Evolutionary conservation across 2,329 filamentous ascomycete species (phyloP).

Genomic region (Drechmeria coniospora): DNA sequence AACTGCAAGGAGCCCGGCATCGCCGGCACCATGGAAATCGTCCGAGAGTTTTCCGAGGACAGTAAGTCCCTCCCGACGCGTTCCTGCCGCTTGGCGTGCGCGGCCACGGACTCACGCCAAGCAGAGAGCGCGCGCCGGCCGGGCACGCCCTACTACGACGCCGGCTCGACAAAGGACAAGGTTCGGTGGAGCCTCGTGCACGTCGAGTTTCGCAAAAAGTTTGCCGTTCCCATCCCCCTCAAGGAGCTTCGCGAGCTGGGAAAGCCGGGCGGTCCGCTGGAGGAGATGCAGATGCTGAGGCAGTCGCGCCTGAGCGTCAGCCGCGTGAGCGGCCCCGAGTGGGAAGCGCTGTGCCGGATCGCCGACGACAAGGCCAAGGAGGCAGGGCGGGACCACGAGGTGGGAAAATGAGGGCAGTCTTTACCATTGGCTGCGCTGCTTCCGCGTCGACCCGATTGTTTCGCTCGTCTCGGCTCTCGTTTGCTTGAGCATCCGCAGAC

Average conservation of each 20-base stretch:
- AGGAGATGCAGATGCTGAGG: conserved; percentile 70
- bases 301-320: conserved; percentile 72
- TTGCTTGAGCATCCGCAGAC: too few species aligned
- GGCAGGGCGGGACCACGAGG: conserved; percentile 22
- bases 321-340: conserved; percentile 48
- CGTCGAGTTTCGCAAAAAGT: conserved; percentile 75
- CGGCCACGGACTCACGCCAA: not conserved
- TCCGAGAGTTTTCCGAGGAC: conserved; percentile 69
- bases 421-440: too few species aligned
- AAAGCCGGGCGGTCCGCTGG: conserved; percentile 38
- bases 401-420: conserved; percentile 1
- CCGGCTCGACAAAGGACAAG: conserved; percentile 43
- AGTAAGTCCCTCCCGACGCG: conserved; percentile 27
- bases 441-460: too few species aligned
- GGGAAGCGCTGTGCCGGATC: conserved; percentile 43
- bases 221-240: conserved; percentile 53
- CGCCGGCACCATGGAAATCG: conserved; percentile 78
- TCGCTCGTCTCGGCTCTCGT: too few species aligned
- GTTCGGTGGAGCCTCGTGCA: conserved; percentile 74
- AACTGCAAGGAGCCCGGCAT: conserved; percentile 85
- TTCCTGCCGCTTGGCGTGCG: not conserved
- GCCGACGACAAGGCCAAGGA: conserved; percentile 27
- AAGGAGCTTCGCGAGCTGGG: conserved; percentile 54
- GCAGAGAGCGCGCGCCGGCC: conserved; percentile 17
- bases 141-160: conserved; percentile 61